A percentile compares a stretch with the other conserved stretches of the same genome.
Conservation (phyloP, 495 filamentous ascomycete genomes). For the Elasticomyces elasticus region DNA sequence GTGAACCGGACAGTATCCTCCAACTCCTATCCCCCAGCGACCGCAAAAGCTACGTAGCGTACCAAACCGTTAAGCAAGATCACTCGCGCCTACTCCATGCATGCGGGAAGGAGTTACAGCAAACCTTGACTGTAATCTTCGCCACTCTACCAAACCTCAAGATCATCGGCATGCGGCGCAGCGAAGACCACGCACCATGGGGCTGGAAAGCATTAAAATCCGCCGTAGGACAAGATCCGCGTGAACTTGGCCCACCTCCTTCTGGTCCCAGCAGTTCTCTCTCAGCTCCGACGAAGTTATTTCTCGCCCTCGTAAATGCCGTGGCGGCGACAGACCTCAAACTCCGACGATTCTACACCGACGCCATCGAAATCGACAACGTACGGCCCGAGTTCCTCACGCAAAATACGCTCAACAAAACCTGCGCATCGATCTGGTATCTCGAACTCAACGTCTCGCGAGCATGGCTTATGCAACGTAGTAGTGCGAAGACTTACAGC, state of each 20-base stretch:
- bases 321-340: not conserved
- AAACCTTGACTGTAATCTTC: not conserved
- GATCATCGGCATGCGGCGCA: slow-evolving; percentile 18
- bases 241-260: slow-evolving; percentile 10
- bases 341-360: slow-evolving; percentile 19
- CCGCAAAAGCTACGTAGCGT: slow-evolving; percentile 3
- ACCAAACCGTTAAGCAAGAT: slow-evolving; percentile 5
- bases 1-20: slow-evolving; percentile 1
- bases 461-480: slow-evolving; percentile 6
- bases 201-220: slow-evolving; percentile 11
- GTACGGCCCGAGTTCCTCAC: not conserved
- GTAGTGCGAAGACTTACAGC: no score
- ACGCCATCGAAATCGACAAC: slow-evolving; percentile 18
- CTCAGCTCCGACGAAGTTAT: slow-evolving; percentile 13
- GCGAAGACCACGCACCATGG: slow-evolving; percentile 19
- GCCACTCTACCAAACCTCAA: slow-evolving; percentile 11
- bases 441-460: slow-evolving; percentile 15
- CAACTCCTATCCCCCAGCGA: slow-evolving; percentile 1
- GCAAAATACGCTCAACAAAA: not conserved
- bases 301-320: slow-evolving; percentile 9
- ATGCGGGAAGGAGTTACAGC: not conserved
- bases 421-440: slow-evolving; percentile 9
- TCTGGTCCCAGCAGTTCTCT: not conserved
- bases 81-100: slow-evolving; percentile 1
- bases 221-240: slow-evolving; percentile 13